Base-by-base conservation (phyloP, 1,139 yeast species). In the Saccharomyces hybrid region DNA sequence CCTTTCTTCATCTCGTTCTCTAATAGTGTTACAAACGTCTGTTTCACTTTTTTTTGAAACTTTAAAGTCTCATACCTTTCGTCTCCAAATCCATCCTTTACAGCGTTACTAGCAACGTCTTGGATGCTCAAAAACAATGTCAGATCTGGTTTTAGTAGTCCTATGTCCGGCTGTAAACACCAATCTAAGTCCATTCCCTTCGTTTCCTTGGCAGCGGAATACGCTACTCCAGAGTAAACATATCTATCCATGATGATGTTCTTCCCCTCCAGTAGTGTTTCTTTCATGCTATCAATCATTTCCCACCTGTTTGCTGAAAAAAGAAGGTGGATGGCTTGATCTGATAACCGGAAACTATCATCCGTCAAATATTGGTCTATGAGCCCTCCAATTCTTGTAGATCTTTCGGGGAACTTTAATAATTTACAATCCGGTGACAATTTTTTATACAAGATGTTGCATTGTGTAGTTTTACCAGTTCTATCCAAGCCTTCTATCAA, bases 251-350 rank as follows among this genome's bases (percentile, higher is more conserved):
- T 70, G 0, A 95, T 76, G 1, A 93, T 79, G 52, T 77, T 76
- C 6, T 69, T 67, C 0, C 97, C 97, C 0, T 67, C 59, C 1
- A 73, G 65, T 44, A 91, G 70, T 16, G 73, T 67, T 1, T 68
- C 57, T 8, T 71, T 64, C 4, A 95, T 81, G 13, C 70, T 68
- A 0, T 75, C 70, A 4, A 78, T 78, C 34, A 82, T 67, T 70
- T 93, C 99, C 99, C 99, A 95, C 59, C 99, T 73, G 66, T 95
- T 95, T 2, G 99, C 97, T 63, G 91, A 83, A 70, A 95, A 95
- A 42, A 95, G 74, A 47, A 95, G 75, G 70, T 95, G 99, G 9
- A 90, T 84, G 0, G 96, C 77, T 68, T 89, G 85, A 64, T 87
- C 95, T 31, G 83, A 80, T 42, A 89, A 69, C 11, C 71, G 59